These are phyloP conservation scores for Royoungia palumana DNA, from an alignment of 768 basidiomycete genomes.

Conservation along the genomic window DNA sequence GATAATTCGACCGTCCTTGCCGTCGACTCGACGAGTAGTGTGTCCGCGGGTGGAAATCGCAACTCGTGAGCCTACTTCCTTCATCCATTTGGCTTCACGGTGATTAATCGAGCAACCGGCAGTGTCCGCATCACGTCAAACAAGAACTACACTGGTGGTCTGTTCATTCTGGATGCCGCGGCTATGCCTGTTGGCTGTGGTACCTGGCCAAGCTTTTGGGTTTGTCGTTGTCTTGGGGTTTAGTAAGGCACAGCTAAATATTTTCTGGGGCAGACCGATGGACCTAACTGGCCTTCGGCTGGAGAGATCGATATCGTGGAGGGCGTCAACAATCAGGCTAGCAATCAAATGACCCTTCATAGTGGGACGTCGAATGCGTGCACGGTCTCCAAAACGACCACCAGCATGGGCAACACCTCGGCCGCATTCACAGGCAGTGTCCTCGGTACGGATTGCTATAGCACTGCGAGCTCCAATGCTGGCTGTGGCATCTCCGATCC, in stretches of 20 bases:
- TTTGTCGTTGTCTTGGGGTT: conserved; percentile 13
- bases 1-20: conserved; percentile 57
- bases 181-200: conserved; percentile 72
- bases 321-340: conserved; percentile 56
- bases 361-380: conserved; percentile 43
- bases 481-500: conserved; percentile 51
- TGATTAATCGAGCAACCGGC: not conserved
- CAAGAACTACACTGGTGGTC: conserved; percentile 59
- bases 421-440: conserved; percentile 18
- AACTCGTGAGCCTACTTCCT: conserved; percentile 39
- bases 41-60: conserved; percentile 52
- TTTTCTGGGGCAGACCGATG: conserved; percentile 34
- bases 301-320: conserved; percentile 77
- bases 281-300: conserved; percentile 48
- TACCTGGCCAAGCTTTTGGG: conserved; percentile 60
- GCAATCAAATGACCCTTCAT: conserved; percentile 68
- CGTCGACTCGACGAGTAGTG: conserved; percentile 53
- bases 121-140: conserved; percentile 69
- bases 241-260: not conserved
- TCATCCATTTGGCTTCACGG: not conserved
- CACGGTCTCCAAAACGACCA: conserved; percentile 9
- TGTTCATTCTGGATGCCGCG: conserved; percentile 72
- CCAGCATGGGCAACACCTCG: conserved; percentile 7
- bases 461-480: conserved; percentile 37
- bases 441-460: conserved; percentile 37